Evolutionary conservation across 192 early-diverging fungal genomes (phyloP), one percentile per base, ranked within the genome.

Genomic region (Backusella tarrabulga): DNA sequence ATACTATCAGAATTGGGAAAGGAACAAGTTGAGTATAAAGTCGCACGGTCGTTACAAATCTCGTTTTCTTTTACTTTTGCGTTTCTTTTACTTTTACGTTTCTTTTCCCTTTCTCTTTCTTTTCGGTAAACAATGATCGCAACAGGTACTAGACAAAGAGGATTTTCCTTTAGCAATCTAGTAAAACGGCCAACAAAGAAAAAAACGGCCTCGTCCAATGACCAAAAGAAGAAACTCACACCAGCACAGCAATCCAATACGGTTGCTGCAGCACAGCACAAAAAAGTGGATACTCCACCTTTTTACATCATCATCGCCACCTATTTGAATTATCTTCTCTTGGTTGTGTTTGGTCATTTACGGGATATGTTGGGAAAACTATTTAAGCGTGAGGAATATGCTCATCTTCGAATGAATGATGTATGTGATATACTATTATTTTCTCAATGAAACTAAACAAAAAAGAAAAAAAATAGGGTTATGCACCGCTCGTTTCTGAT

Each of bases 401-500:
- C 80, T 72, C 88, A 94, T 83, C 80, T 94, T 76, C 78, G 84
- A 35, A 81, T 41, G 66, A 81, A 73, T 66, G 41, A 84, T 71
- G 82, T 83, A 70, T 23, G 42, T 40, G 12, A 17, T 44, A 14
- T 44, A 17, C 14, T 5, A 5, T 44, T 44, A 44, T 14, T 14
- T 17, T 44, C 42, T 17, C 12, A 44, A 44, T 44, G 14, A 44
- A 40, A 40, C 32, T 32, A 12, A 40, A 7, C 1, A 38, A 40
- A 40, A 40, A 40, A 40, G 8, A 0, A 4, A 14, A 23, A 6
- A 32, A 32, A 32, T 34, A 74, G 83, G 91, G 96, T 4, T 94
- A 90, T 76, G 95, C 96, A 52, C 92, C 95, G 35, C 83, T 97
- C 73, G 94, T 93, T 71, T 93, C 93, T 17, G 96, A 95, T 76